Base-by-base conservation (phyloP, 495 filamentous ascomycete species). In the Letharia lupina region DNA sequence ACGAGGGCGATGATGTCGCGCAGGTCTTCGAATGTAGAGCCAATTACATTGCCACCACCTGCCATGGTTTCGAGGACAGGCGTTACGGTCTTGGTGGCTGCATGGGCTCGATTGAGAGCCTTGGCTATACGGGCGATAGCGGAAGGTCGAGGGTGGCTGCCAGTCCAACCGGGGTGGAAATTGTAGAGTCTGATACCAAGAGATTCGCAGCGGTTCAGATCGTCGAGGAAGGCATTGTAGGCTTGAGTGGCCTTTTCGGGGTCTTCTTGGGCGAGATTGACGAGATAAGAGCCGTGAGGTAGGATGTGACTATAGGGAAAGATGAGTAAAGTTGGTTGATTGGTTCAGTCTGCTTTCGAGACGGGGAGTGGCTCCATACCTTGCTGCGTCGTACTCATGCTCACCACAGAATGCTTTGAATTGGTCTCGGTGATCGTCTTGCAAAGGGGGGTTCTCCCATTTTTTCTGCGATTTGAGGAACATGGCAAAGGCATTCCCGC, bases 51-150 rank as follows among this genome's bases (percentile, higher is more conserved):
- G 45, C 89, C 88, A 66, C 85, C 86, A 60, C 92, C 91, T 50
- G 92, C 93, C 95, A 98, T 98, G 66, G 92, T 97, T 76, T 98
- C 94, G 0, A 98, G 78, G 4, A 98, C 83, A 0, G 91, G 92
- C 39, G 90, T 81, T 0, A 96, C 92, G 10, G 81, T 84, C 2
- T 75, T 79, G 1, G 93, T 96, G 44, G 82, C 86, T 62, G 80
- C 79, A 69, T 96, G 90, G 1, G 92, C 91, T 63, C 82, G 83
- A 70, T 95, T 96, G 2, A 98, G 80, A 58, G 89, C 83, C 37
- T 77, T 75, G 20, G 94, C 91, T 60, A 98, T 88, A 33, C 93
- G 87, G 28, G 78, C 75, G 65, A 95, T 88, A 11, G 93, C 93
- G 31, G 83, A 82, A 0, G 80, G 77, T 54, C 88, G 86, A 18